Evolutionary conservation across 1,139 yeast species (phyloP), one percentile per base, ranked within the genome.

Genomic region (Sugiyamaella paludigena): DNA sequence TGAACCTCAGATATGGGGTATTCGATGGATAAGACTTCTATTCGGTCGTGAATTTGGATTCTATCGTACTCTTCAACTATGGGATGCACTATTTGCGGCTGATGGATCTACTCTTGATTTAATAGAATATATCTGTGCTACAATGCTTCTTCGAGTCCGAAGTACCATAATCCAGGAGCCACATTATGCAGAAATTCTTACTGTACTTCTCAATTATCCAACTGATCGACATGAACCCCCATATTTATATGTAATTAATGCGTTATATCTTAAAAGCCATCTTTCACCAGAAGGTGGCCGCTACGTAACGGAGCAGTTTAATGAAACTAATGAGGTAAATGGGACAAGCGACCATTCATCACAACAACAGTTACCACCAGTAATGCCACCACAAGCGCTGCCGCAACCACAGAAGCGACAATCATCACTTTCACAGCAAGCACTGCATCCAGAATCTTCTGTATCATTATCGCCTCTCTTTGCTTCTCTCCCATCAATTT

Each of bases 1-100:
- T 4, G 85, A 81, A 57, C 76, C 83, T 3, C 84, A 79, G 59
- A 68, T 81, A 37, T 81, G 85, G 84, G 77, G 79, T 11, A 78
- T 81, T 27, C 62, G 83, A 40, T 81, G 79, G 69, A 68, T 79
- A 27, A 66, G 85, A 13, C 64, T 81, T 36, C 53, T 81, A 30
- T 69, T 81, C 45, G 69, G 78, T 7, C 64, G 85, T 36, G 85
- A 81, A 56, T 66, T 80, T 45, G 61, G 60, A 2, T 62, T 70
- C 37, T 48, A 55, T 15, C 56, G 57, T 6, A 55, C 61, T 33
- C 55, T 69, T 31, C 51, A 48, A 10, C 53, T 71, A 9, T 71
- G 75, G 75, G 74, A 71, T 49, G 61, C 65, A 10, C 48, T 71
- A 8, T 70, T 71, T 51, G 71, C 73, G 7, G 68, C 67, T 4